These are phyloP conservation scores for Daucus carota DNA, from an alignment of 129 eudicot species.

Conservation along the genomic window DH1_v3.0 NC_030389.2:10724501-10725000, in stretches of 20 bases:
- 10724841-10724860: neutral
- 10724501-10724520: neutral
- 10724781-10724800: neutral
- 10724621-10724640: neutral
- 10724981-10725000: neutral
- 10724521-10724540: neutral
- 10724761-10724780: neutral
- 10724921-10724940: neutral
- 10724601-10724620: neutral
- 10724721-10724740: neutral
- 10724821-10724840: neutral
- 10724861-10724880: neutral
- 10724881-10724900: neutral
- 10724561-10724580: neutral
- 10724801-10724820: neutral
- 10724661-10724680: neutral
- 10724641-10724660: neutral
- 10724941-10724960: neutral
- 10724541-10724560: slow-evolving; percentile 9
- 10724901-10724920: slow-evolving; percentile 1
- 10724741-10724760: neutral
- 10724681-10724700: neutral
- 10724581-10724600: neutral
- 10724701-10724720: neutral
- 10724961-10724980: neutral